A percentile compares a stretch with the other conserved stretches of the same genome.
Evolutionary conservation across 2,329 filamentous ascomycete genomes (phyloP).

Genomic region (Colletotrichum coccodes): DNA sequence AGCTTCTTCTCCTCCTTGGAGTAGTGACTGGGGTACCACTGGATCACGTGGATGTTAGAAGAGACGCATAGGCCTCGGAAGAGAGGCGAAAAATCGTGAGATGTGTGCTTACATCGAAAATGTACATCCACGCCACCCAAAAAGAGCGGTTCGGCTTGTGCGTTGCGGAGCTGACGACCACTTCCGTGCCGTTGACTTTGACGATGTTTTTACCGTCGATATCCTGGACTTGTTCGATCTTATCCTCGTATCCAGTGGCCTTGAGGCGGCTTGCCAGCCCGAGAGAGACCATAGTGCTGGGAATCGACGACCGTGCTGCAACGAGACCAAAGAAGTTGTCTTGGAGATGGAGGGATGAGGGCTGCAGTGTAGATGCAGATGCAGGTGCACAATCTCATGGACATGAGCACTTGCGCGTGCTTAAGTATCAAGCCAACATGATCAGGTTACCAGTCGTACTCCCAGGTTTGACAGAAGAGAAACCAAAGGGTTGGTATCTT

Average conservation of each 20-base stretch:
- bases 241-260: conserved; percentile 2
- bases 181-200: background rate
- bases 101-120: conserved; percentile 1
- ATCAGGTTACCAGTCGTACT: background rate
- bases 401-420: background rate
- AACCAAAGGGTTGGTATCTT: background rate
- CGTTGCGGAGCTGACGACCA: conserved; percentile 37
- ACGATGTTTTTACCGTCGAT: background rate
- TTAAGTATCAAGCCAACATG: background rate
- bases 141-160: conserved; percentile 33
- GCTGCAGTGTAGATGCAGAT: background rate
- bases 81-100: background rate
- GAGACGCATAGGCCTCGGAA: background rate
- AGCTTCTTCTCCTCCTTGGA: conserved; percentile 40
- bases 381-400: background rate
- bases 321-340: background rate
- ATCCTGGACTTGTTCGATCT: background rate
- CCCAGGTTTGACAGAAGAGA: background rate
- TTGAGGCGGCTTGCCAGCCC: background rate
- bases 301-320: background rate
- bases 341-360: background rate
- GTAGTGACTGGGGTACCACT: conserved; percentile 46
- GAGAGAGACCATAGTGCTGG: background rate
- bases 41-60: conserved; percentile 29
- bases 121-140: conserved; percentile 40